Evolutionary conservation across 306 rosid genomes (phyloP).

Genomic region (Albizia julibrissin): DNA sequence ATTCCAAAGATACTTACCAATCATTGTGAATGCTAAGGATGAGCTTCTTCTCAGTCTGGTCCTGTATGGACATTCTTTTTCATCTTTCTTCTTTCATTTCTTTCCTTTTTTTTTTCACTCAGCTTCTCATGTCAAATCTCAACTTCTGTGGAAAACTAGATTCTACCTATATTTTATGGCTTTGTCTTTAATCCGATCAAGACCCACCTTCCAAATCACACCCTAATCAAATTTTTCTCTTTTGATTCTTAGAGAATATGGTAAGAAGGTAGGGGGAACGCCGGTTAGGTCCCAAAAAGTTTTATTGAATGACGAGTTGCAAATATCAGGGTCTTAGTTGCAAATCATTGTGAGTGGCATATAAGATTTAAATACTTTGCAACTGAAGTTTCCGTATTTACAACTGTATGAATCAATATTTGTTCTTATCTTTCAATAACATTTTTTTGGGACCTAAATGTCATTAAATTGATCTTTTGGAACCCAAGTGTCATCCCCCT

Average conservation of each 20-base stretch:
- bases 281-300: not conserved
- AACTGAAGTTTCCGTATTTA: not conserved
- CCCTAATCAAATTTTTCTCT: not conserved
- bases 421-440: not conserved
- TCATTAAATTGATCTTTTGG: not conserved
- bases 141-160: slow-evolving; percentile 29
- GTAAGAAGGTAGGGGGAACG: not conserved
- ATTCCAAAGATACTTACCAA: not conserved
- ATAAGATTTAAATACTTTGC: not conserved
- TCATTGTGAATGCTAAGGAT: not conserved
- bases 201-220: slow-evolving; percentile 49
- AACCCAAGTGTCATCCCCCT: not conserved
- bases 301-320: not conserved
- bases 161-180: not conserved
- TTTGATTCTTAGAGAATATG: not conserved
- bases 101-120: slow-evolving; percentile 4
- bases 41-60: not conserved
- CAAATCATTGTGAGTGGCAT: not conserved
- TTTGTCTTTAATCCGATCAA: slow-evolving; percentile 31
- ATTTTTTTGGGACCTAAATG: not conserved
- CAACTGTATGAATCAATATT: not conserved
- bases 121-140: slow-evolving; percentile 50
- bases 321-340: not conserved
- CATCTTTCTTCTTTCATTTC: not conserved
- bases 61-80: not conserved